phyloP scores from a whole-genome alignment of 2,329 filamentous ascomycete genomes.

The Volutella citrinella region DNA sequence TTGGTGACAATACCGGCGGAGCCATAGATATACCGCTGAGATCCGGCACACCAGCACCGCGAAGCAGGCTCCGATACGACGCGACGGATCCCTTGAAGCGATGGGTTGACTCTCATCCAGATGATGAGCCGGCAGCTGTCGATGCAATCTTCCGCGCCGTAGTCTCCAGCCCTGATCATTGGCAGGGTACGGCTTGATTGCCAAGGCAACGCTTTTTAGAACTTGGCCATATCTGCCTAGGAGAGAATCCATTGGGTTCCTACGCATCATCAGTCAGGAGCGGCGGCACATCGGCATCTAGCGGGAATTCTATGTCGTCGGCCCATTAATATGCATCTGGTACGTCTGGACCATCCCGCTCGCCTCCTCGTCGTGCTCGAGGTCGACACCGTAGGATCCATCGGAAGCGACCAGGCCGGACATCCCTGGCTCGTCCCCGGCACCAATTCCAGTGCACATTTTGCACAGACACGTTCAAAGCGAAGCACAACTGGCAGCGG shows the following conservation, averaged over 20 bases:
- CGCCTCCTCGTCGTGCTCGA: constrained; percentile 44
- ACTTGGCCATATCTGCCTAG: constrained; percentile 59
- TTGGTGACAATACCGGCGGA: constrained; percentile 58
- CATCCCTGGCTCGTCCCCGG: constrained; percentile 38
- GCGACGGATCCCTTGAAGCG: constrained; percentile 55
- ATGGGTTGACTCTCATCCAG: constrained; percentile 59
- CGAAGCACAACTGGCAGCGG: constrained; percentile 67
- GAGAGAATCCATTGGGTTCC: constrained; percentile 54
- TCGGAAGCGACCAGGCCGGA: constrained; percentile 31
- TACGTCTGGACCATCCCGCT: constrained; percentile 52
- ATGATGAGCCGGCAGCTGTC: constrained; percentile 59
- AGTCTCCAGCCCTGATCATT: constrained; percentile 48
- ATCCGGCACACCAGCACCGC: constrained; percentile 52
- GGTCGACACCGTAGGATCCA: constrained; percentile 47
- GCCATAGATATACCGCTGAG: constrained; percentile 72
- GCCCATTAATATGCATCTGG: constrained; percentile 57
- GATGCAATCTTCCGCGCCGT: constrained; percentile 57
- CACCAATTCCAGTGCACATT: constrained; percentile 67
- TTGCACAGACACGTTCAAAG: constrained; percentile 65
- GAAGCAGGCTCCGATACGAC: no score
- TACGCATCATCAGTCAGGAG: constrained; percentile 60
- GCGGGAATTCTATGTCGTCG: constrained; percentile 56
- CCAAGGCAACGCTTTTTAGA: constrained; percentile 53
- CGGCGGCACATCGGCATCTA: constrained; percentile 59
- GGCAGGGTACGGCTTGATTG: constrained; percentile 56